Evolutionary conservation across 441 rosid species (phyloP).

Genomic region (Aquilaria agallochum): DNA sequence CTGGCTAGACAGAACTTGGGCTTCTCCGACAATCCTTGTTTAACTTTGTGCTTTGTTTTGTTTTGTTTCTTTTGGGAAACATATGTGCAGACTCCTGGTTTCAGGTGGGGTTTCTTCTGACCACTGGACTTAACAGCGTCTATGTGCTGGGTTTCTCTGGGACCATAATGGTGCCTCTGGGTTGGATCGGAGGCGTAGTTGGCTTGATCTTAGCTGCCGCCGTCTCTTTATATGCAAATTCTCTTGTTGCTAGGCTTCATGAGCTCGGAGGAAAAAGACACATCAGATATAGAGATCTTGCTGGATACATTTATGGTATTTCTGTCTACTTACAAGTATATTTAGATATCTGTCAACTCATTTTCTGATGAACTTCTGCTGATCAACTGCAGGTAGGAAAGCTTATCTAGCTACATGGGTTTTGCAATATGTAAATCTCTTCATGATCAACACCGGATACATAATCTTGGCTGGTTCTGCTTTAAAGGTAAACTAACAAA

Average conservation of each 20-base stretch:
- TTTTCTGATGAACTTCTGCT: not conserved
- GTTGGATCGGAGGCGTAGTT: slow-evolving; percentile 64
- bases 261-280: slow-evolving; percentile 83
- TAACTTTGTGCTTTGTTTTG: no score
- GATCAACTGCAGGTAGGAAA: slow-evolving; percentile 44
- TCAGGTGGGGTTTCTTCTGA: slow-evolving; percentile 76
- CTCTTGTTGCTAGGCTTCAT: slow-evolving; percentile 75
- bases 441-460: slow-evolving; percentile 84
- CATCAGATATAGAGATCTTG: slow-evolving; percentile 86
- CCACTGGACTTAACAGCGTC: slow-evolving; percentile 80
- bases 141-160: slow-evolving; percentile 84
- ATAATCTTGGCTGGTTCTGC: slow-evolving; percentile 84
- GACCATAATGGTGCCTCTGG: slow-evolving; percentile 76
- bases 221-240: slow-evolving; percentile 66
- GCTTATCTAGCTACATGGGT: slow-evolving; percentile 75
- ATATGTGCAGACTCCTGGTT: slow-evolving; percentile 70
- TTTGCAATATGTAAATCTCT: slow-evolving; percentile 78
- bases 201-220: slow-evolving; percentile 65
- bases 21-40: no score
- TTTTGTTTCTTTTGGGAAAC: no score
- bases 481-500: slow-evolving; percentile 43
- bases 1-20: no score
- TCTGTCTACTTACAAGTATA: slow-evolving; percentile 4
- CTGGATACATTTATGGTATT: slow-evolving; percentile 72
- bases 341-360: not conserved